Evolutionary conservation across 2,329 filamentous ascomycete genomes (phyloP), one percentile per base, ranked within the genome.

Genomic region (Aspergillus ochraceus): DNA sequence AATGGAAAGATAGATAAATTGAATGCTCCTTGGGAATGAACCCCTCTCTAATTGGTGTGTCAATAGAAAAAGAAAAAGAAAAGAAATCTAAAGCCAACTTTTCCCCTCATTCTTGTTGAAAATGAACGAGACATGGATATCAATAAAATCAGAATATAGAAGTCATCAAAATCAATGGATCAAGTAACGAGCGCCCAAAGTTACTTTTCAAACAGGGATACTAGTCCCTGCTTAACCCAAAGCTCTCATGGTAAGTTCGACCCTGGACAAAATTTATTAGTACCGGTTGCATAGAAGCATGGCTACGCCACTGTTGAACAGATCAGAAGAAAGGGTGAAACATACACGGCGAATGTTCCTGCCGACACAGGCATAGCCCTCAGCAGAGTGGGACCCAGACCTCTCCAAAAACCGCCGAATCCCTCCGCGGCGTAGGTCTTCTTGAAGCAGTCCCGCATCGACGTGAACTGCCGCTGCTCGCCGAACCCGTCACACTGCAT

Each of bases 401-500:
- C 95, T 82, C 90, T 96, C 92, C 93, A 98, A 81, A 99, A 98
- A 0, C 93, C 95, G 47, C 86, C 80, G 68, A 87, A 71, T 0
- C 95, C 95, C 78, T 96, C 92, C 6, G 79, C 82, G 61, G 84
- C 84, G 81, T 85, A 96, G 2, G 90, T 96, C 82, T 96, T 87
- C 60, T 82, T 84, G 77, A 98, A 96, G 80, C 91, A 96, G 78
- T 96, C 90, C 54, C 89, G 85, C 94, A 97, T 97, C 58, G 82
- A 88, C 74, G 81, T 86, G 79, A 90, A 99, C 73, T 84, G 84
- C 81, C 88, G 87, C 64, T 84, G 79, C 4, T 73, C 76, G 2
- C 91, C 92, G 73, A 97, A 95, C 0, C 91, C 93, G 79, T 99
- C 95, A 60, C 90, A 97, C 85, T 99, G 95, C 94, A 98, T 97